Evolutionary conservation across 106 monocot species (phyloP), one percentile per base, ranked within the genome.

Genomic region (Vanilla planifolia): DNA sequence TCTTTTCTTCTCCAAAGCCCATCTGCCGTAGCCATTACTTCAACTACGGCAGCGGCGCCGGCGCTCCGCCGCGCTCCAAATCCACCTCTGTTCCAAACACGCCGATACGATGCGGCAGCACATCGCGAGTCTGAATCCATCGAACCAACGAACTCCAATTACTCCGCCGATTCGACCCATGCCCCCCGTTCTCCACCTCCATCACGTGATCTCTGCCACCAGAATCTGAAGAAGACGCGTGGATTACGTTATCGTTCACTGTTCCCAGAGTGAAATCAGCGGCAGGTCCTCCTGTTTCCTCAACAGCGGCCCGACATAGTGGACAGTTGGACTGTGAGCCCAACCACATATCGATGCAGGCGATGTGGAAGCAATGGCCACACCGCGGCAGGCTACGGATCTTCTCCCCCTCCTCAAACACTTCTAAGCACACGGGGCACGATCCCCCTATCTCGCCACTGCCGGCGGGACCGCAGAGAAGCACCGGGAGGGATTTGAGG

Each of bases 311-410:
- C 14, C 81, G 76, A 69, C 81, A 81, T 37, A 81, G 72, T 13
- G 81, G 81, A 55, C 81, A 81, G 20, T 67, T 76, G 51, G 43
- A 42, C 46, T 81, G 76, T 25, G 63, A 68, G 6, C 46, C 55
- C 57, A 81, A 73, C 81, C 81, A 81, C 67, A 65, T 73, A 42
- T 81, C 81, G 37, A 81, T 69, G 64, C 81, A 81, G 8, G 64
- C 72, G 23, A 68, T 35, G 47, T 81, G 81, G 60, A 81, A 81
- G 6, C 63, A 30, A 66, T 80, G 80, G 1, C 53, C 63, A 45
- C 80, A 80, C 56, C 62, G 63, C 43, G 80, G 75, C 19, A 80
- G 63, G 1, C 19, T 43, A 19, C 80, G 70, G 24, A 68, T 43
- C 71, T 76, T 75, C 56, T 80, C 75, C 7, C 73, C 71, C 11